phyloP scores from a whole-genome alignment of 768 basidiomycete genomes.

The Russula lepida region DNA sequence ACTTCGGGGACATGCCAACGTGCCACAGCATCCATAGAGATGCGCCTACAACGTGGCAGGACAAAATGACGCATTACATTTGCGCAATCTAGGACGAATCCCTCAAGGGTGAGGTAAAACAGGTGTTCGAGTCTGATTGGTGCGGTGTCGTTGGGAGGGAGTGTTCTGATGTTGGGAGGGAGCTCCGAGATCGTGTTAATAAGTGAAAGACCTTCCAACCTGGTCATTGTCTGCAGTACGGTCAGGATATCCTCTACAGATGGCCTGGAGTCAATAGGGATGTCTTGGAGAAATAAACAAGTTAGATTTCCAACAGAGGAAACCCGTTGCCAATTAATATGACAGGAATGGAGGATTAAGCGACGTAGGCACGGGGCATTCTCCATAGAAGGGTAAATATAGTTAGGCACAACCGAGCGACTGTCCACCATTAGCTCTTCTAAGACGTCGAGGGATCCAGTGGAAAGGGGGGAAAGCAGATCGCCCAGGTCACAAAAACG shows the following conservation, averaged over 20 bases:
- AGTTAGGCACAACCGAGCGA: background rate
- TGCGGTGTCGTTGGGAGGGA: background rate
- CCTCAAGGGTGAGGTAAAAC: background rate
- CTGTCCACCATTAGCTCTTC: conserved; percentile 1
- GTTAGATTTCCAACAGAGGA: conserved; percentile 6
- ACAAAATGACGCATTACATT: conserved; percentile 3
- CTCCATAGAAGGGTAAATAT: background rate
- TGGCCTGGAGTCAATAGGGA: background rate
- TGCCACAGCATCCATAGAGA: background rate
- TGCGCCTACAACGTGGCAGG: conserved; percentile 3
- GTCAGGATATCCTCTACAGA: conserved; percentile 4
- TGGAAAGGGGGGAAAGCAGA: background rate
- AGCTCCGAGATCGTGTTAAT: conserved; percentile 3
- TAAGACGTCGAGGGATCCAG: background rate
- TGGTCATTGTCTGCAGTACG: conserved; percentile 2
- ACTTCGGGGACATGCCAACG: background rate
- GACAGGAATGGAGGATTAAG: background rate
- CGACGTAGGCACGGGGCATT: conserved; percentile 5
- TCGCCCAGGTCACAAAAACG: background rate
- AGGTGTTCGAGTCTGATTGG: conserved; percentile 3
- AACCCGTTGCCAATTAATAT: conserved; percentile 7
- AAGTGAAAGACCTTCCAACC: conserved; percentile 1
- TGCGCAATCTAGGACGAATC: conserved; percentile 9
- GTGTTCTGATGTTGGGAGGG: background rate
- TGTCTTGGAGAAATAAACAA: background rate